Evolutionary conservation across 2,329 filamentous ascomycete genomes (phyloP), one percentile per base, ranked within the genome.

Genomic region (Alternaria novae-zelandiae): DNA sequence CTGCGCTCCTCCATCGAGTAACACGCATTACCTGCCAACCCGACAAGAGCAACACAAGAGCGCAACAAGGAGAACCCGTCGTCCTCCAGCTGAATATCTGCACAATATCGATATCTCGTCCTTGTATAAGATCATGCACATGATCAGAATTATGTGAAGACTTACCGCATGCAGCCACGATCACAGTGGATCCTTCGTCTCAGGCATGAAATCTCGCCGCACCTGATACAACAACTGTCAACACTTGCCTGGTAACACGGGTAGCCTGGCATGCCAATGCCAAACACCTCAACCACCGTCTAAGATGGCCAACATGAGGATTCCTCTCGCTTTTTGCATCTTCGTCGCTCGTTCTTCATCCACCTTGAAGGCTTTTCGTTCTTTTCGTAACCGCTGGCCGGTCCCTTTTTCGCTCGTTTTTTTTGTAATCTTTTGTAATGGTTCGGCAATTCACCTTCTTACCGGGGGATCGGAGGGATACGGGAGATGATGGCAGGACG

Each of bases 401-500:
- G 64, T 61, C 56, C 58, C 54, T 43, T 32, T 51, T 51, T 11
- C 36, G 36, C 36, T 41, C 15, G 43, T 23, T 66, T 59, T 57
- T 12, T 32, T 32, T 45, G 25, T 64, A 55, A 21, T 65, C 43
- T 57, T 57, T 55, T 54, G 43, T 64, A 56, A 73, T 71, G 66
- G 65, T 69, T 64, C 68, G 66, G 41, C 68, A 67, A 56, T 64
- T 71, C 25, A 69, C 69, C 30, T 73, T 73, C 26, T 50, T 63
- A 10, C 63, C 71, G 23, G 65, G 43, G 8, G 61, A 64, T 25
- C 61, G 59, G n/a, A 55, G 65, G 54, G 44, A 45, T 8, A 69
- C 60, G 11, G 43, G 54, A 9, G 54, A 44, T n/a, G 66, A 71
- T 69, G 68, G 67, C 17, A 57, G 67, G 45, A 61, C 66, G 20